Conservation (phyloP, 1,139 yeast genomes). For the Kodamaea suecica region DNA sequence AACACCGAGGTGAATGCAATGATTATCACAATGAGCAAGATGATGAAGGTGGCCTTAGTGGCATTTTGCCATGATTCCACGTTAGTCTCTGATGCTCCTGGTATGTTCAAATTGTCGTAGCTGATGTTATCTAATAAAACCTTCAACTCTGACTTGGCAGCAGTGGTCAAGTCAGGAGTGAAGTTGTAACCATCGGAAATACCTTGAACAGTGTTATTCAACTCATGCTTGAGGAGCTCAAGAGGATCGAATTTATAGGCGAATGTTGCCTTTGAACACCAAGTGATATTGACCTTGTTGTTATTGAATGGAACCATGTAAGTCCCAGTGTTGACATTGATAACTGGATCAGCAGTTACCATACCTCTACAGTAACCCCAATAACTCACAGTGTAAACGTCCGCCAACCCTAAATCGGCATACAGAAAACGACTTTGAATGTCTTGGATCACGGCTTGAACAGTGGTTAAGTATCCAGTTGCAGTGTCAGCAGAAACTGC, state of each 20-base stretch:
- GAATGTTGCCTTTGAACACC: slow-evolving; percentile 52
- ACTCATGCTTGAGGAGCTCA: slow-evolving; percentile 41
- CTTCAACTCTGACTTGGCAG: slow-evolving; percentile 24
- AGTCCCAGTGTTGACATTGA: neutral
- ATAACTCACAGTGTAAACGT: slow-evolving; percentile 59
- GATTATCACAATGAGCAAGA: slow-evolving; percentile 22
- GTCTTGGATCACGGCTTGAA: slow-evolving; percentile 31
- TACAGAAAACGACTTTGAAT: slow-evolving; percentile 15
- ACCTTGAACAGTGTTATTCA: slow-evolving; percentile 30
- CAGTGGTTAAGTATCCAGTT: slow-evolving; percentile 44
- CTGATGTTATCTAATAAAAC: slow-evolving; percentile 30
- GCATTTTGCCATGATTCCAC: slow-evolving; percentile 31
- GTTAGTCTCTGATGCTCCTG: slow-evolving; percentile 35
- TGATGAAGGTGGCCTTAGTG: slow-evolving; percentile 28
- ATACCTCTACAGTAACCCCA: slow-evolving; percentile 76
- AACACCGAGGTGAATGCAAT: slow-evolving; percentile 39
- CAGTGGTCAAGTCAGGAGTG: slow-evolving; percentile 15
- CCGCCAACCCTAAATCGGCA: slow-evolving; percentile 50
- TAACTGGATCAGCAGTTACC: slow-evolving; percentile 13
- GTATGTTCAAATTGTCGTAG: slow-evolving; percentile 33
- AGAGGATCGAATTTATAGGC: slow-evolving; percentile 54
- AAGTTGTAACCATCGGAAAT: slow-evolving; percentile 22
- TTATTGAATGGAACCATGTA: slow-evolving; percentile 22
- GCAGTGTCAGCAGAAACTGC: slow-evolving; percentile 24
- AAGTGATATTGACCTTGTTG: slow-evolving; percentile 43